Evolutionary conservation across 768 basidiomycete genomes (phyloP), one percentile per base, ranked within the genome.

Genomic region (Naganishia randhawae): DNA sequence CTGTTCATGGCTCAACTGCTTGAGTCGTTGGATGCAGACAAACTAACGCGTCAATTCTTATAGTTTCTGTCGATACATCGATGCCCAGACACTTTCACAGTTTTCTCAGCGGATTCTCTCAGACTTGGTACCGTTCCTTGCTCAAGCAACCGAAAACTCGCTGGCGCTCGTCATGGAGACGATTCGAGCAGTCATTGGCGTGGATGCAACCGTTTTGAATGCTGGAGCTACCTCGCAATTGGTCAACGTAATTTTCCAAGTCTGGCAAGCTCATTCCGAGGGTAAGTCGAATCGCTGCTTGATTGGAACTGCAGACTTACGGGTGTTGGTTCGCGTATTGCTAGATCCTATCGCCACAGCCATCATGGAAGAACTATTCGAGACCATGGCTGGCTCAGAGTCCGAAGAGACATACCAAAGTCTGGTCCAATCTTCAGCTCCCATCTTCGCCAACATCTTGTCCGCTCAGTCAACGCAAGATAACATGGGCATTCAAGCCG

Each of bases 341-440:
- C 54, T 25, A 89, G 96, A 99, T 81, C 94, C 93, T 0, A 87
- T 97, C 65, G 87, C 94, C 75, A 83, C 90, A 25, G 91, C 91
- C 1, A 87, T 93, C 55, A 83, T 94, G 54, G 86, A 87, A 48
- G 92, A 95, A 74, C 86, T 95, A 52, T 82, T 95, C 65, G 82
- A 84, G 32, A 80, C 84, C 2, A 79, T 82, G 0, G 85, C 85
- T 2, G 83, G 91, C 27, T 66, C 65, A 10, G 39, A 48, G 27
- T 48, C 41, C 33, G 54, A 61, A 17, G 69, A 52, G 25, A 55
- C 55, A 11, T 70, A 70, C 27, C 84, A 88, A 67, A 83, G 85
- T 0, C 86, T 94, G 6, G 86, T 91, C 25, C 85, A 86, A 67
- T 83, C 85, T 66, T 85, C 91, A 0, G 81, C 95, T 19, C 93